These are phyloP conservation scores for Solanum commersonii DNA, from an alignment of 257 asterid genomes.

Conservation along the genomic window DNA sequence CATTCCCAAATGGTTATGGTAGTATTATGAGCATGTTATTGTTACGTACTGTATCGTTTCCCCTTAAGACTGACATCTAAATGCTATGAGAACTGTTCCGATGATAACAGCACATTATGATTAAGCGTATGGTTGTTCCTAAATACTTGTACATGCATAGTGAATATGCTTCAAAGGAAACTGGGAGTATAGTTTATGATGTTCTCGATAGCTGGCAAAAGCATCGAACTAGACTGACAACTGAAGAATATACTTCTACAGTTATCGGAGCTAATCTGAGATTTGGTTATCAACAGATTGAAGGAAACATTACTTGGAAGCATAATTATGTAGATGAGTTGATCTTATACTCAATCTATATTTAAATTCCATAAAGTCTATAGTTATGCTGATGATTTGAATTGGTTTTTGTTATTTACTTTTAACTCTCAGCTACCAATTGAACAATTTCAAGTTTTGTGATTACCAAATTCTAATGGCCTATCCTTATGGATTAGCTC, in stretches of 20 bases:
- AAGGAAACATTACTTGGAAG: not conserved
- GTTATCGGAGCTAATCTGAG: not conserved
- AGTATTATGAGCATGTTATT: not conserved
- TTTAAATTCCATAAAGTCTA: not conserved
- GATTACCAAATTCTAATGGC: not conserved
- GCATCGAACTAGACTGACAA: not conserved
- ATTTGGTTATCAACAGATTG: not conserved
- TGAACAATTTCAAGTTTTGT: not conserved
- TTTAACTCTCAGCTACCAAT: not conserved
- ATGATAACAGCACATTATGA: not conserved
- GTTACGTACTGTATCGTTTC: not conserved
- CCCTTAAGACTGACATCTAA: not conserved
- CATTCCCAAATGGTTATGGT: not conserved
- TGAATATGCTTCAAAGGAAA: not conserved
- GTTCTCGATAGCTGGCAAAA: not conserved
- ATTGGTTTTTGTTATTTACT: not conserved
- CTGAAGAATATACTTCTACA: not conserved
- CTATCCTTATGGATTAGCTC: not conserved
- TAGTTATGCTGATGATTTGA: not conserved
- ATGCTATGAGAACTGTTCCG: not conserved
- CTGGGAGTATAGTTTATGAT: not conserved
- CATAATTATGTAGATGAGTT: not conserved
- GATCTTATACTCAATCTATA: not conserved
- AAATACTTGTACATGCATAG: not conserved
- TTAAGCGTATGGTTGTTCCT: not conserved